A percentile compares a stretch with the other conserved stretches of the same genome.
Conservation (phyloP, 129 eudicot genomes). For the Chrysanthemum seticuspe region DNA sequence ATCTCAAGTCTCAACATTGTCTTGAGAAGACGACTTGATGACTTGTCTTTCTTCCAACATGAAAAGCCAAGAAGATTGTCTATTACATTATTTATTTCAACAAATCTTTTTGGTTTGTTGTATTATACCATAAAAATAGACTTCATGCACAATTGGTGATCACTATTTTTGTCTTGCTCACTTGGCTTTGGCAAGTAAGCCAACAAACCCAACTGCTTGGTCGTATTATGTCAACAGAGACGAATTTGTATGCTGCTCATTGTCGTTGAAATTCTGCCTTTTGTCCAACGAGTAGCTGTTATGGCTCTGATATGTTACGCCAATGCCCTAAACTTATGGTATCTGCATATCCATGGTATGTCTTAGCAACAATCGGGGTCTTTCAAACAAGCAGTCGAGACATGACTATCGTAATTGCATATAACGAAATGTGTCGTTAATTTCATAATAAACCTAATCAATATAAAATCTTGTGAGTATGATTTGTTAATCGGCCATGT, state of each 20-base stretch:
- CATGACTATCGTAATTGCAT: not conserved
- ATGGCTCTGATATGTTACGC: not conserved
- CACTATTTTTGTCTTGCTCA: not conserved
- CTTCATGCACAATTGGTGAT: not conserved
- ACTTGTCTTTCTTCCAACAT: too few species aligned
- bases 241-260: not conserved
- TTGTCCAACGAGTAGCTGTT: not conserved
- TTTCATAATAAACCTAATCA: too few species aligned
- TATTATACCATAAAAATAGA: not conserved
- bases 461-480: too few species aligned
- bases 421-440: not conserved
- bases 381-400: not conserved
- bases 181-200: not conserved
- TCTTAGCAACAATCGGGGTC: too few species aligned
- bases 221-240: not conserved
- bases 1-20: too few species aligned
- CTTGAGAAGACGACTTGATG: too few species aligned
- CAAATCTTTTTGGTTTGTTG: too few species aligned
- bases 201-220: not conserved
- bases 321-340: not conserved
- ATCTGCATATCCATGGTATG: too few species aligned
- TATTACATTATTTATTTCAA: too few species aligned
- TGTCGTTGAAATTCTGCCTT: not conserved
- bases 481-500: too few species aligned
- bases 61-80: too few species aligned